These are phyloP conservation scores for Leishmania tropica DNA, from an alignment of 208 protist genomes.

Conservation along the genomic window DNA sequence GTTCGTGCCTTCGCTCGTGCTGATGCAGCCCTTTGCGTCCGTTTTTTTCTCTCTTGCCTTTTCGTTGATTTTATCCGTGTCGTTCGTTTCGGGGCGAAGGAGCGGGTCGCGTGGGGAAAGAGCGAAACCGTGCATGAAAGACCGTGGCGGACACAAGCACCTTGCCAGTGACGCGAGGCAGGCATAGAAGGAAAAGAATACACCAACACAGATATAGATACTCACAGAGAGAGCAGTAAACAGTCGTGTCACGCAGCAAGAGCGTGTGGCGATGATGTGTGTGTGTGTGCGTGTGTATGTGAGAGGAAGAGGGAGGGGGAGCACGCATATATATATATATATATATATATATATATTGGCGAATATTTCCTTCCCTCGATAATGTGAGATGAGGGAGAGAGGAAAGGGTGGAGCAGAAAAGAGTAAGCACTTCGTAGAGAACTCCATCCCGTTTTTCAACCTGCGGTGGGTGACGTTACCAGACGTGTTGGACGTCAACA, in stretches of 20 bases:
- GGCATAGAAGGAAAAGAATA: background rate
- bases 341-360: background rate
- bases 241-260: background rate
- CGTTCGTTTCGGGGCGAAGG: background rate
- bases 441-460: no score
- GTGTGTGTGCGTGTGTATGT: background rate
- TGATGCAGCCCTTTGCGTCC: background rate
- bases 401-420: background rate
- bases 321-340: background rate
- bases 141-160: background rate
- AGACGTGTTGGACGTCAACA: no score
- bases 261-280: background rate
- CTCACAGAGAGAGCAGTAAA: background rate
- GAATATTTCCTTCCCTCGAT: background rate
- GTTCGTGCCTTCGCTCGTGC: background rate
- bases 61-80: background rate
- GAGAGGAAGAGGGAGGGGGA: no score
- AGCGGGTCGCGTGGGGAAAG: no score
- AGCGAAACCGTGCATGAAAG: background rate
- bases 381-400: background rate
- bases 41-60: background rate
- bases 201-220: background rate
- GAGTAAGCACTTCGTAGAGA: background rate
- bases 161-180: background rate
- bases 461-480: no score